Evolutionary conservation across 345 rosid species (phyloP).

Genomic region (Clarkia xantiana): DNA sequence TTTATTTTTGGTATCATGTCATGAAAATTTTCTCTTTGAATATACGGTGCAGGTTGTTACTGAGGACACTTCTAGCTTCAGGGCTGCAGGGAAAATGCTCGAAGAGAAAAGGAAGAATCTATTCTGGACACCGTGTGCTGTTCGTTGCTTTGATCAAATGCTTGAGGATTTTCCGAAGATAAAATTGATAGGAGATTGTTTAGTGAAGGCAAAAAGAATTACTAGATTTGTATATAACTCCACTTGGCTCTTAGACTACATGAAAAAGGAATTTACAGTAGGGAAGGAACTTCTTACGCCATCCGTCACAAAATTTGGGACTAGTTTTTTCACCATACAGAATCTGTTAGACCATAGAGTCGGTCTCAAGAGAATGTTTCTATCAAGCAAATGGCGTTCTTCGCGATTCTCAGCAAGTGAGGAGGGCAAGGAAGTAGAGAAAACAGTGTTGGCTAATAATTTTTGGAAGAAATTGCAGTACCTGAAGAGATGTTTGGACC

Average conservation of each 20-base stretch:
- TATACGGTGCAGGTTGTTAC: constrained; percentile 37
- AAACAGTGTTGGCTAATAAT: constrained; percentile 30
- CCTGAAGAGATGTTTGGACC: constrained; percentile 51
- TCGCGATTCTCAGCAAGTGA: constrained; percentile 35
- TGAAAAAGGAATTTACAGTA: constrained; percentile 53
- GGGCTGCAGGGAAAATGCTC: constrained; percentile 65
- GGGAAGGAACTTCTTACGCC: constrained; percentile 62
- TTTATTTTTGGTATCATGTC: too few relatives aligned
- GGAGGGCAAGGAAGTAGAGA: constrained; percentile 56
- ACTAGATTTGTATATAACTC: constrained; percentile 50
- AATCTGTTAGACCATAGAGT: constrained; percentile 44
- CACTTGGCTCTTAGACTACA: constrained; percentile 39
- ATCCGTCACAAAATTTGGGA: constrained; percentile 26
- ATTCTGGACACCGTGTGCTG: constrained; percentile 75
- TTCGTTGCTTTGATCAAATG: constrained; percentile 43
- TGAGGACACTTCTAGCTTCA: constrained; percentile 31
- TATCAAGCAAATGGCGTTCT: constrained; percentile 51
- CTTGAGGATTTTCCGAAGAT: constrained; percentile 52
- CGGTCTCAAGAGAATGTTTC: constrained; percentile 52
- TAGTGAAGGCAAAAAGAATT: constrained; percentile 43
- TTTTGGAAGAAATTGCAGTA: constrained; percentile 70
- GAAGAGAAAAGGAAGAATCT: constrained; percentile 60
- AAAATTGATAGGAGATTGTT: constrained; percentile 47
- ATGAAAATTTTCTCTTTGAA: constrained; percentile 2
- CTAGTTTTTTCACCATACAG: constrained; percentile 45